Evolutionary conservation across 106 monocot genomes (phyloP), one percentile per base, ranked within the genome.

Genomic region (Ottelia alismoides): DNA sequence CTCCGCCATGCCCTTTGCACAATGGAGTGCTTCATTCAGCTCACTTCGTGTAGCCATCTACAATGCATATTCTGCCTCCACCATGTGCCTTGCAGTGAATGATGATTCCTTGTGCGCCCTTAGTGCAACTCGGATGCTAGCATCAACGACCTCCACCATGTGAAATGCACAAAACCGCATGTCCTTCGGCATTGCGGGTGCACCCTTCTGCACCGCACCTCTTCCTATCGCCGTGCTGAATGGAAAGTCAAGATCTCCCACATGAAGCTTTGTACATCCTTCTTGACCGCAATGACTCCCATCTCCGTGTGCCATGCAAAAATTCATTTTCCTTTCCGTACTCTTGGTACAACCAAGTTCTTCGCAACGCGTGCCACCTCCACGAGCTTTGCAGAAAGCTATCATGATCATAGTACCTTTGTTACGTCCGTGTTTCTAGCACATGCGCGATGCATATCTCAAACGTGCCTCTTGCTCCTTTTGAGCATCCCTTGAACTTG

Each of bases 281-380:
- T 17, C 27, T 18, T 58, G 28, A 1, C 51, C 43, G 21, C 68
- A 68, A 25, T 59, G 45, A 1, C 59, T 30, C 0, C 68, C 68
- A 0, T 59, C 68, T n/a, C 68, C 68, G 25, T 68, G 68, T 0
- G 68, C 50, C n/a, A n/a, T n/a, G n/a, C n/a, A n/a, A n/a, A n/a
- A n/a, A n/a, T n/a, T n/a, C 1, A 74, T 74, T 11, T 74, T 58
- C 31, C 78, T 74, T 31, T 74, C 65, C 3, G 78, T 74, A 35
- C 78, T 78, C 65, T 61, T 78, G 11, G 73, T 65, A 56, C 78
- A 78, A 4, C 30, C 78, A 20, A n/a, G n/a, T n/a, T n/a, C n/a
- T n/a, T n/a, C n/a, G n/a, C n/a, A n/a, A n/a, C n/a, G n/a, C n/a
- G n/a, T n/a, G n/a, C n/a, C n/a, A n/a, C n/a, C n/a, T n/a, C n/a